Base-by-base conservation (phyloP, 2,329 filamentous ascomycete species). In the Rutstroemia sp. region DNA sequence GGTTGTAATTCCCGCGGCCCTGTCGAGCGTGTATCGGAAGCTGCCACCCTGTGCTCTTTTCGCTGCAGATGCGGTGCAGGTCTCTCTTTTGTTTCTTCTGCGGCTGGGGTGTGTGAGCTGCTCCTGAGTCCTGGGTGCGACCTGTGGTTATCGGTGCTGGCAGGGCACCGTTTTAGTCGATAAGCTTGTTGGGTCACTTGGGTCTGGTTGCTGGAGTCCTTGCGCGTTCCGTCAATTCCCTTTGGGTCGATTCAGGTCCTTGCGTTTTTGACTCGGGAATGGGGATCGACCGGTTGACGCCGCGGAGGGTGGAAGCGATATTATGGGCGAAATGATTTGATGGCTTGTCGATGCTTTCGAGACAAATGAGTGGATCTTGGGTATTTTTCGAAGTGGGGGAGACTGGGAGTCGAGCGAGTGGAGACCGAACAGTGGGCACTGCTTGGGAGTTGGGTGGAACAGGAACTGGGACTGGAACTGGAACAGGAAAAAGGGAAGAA, bases 261-360 rank as follows among this genome's bases (percentile, higher is more conserved):
- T 53, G 51, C 51, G 51, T 48, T 38, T 17, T 39, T 36, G 42
- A 23, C 27, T 53, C 19, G 14, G 21, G 30, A 38, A 19, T 54
- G 44, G 34, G 23, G 51, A 54, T 54, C 51, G 51, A 46, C 51
- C 23, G 40, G n/a, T 45, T 36, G n/a, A 52, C 50, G 19, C 51
- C 51, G 51, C 44, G 34, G 44, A 54, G 39, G 34, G 17, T 7
- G 25, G 21, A 30, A 30, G 27, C 27, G 27, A 30, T 30, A 30
- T 30, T 30, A 30, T 30, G 27, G 27, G 27, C 10, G 27, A 30
- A 10, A 30, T 30, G 27, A 30, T 30, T 30, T 30, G 27, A 30
- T 30, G 27, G 10, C 27, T 30, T 30, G 27, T 9, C 27, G 27
- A 30, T 30, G 27, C 8, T 30, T 30, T 8, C 7, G 30, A 38